Evolutionary conservation across 129 eudicot genomes (phyloP), one percentile per base, ranked within the genome.

Genomic region (Escallonia rubra): DNA sequence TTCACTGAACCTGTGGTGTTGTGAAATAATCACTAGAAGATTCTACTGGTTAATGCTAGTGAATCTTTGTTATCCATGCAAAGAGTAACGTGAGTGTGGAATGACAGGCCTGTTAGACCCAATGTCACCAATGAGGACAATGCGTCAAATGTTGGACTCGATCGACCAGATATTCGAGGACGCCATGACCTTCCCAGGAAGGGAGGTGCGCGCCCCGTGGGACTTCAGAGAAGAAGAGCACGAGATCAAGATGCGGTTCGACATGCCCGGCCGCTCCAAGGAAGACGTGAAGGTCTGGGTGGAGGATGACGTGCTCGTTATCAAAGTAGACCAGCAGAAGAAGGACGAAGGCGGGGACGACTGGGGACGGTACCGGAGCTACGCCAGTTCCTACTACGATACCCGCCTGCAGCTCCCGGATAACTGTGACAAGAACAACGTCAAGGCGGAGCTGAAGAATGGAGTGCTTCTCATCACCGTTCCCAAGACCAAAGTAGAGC

Each of bases 371-470:
- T 43, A 74, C 11, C 68, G 74, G 69, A 83, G 78, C 46, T 79
- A 81, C 57, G 34, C 34, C 34, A 23, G 34, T 23, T 80, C 84
- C 43, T 68, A 80, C 4, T 85, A 85, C 61, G 77, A 83, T 4
- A 83, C 88, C 10, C 66, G 83, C 0, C 66, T 91, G 43, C 76
- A 61, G 67, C 75, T 91, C 8, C 96, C 97, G 4, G 87, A 88
- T 49, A 71, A 85, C 64, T 88, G 94, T 43, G 87, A 77, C 73
- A 83, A 77, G 74, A 88, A 88, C 12, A 79, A 85, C 66, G 77
- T 91, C 55, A 88, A 81, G 78, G 97, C 96, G 2, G 97, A 88
- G 77, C 39, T 88, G 70, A 88, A 85, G 68, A 79, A 91, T 75
- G 97, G 97, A 0, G 94, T 91, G 65, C 87, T 91, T 6, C 71